Percentiles rank a stretch among this genome's conserved stretches.
phyloP scores from a whole-genome alignment of 345 rosid genomes.

The Clausena lansium region DNA sequence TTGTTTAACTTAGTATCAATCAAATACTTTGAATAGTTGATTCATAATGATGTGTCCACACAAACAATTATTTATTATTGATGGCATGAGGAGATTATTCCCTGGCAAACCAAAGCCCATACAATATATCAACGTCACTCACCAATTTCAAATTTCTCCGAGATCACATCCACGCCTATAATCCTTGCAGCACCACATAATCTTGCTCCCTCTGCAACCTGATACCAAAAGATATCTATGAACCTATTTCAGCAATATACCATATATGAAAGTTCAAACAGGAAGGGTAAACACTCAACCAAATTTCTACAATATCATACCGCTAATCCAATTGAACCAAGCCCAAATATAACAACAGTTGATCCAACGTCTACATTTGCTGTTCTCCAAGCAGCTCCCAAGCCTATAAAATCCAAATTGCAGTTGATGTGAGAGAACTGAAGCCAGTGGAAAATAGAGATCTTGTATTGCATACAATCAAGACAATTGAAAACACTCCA shows the following conservation, averaged over 20 bases:
- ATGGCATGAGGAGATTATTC: not conserved
- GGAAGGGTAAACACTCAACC: not conserved
- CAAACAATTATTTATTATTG: not conserved
- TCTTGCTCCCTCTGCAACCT: conserved; percentile 91
- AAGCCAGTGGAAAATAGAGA: not conserved
- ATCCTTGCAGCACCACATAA: conserved; percentile 74
- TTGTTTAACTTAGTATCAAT: not conserved
- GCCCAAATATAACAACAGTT: conserved; percentile 81
- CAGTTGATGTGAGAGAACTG: not conserved
- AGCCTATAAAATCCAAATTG: conserved; percentile 37
- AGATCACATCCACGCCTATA: conserved; percentile 73
- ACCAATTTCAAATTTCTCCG: conserved; percentile 68
- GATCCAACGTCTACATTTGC: conserved; percentile 84
- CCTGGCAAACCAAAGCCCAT: not conserved
- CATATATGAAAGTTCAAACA: not conserved
- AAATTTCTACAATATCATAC: conserved; percentile 33
- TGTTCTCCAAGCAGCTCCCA: conserved; percentile 87
- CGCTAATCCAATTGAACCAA: conserved; percentile 86
- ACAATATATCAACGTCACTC: conserved; percentile 17
- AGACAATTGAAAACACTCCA: no score
- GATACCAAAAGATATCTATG: conserved; percentile 5
- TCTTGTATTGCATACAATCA: not conserved
- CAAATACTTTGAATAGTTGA: not conserved
- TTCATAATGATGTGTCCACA: not conserved
- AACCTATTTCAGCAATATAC: not conserved